Evolutionary conservation across 805 yeast genomes (phyloP).

Genomic region (Nakazawaea holstii): DNA sequence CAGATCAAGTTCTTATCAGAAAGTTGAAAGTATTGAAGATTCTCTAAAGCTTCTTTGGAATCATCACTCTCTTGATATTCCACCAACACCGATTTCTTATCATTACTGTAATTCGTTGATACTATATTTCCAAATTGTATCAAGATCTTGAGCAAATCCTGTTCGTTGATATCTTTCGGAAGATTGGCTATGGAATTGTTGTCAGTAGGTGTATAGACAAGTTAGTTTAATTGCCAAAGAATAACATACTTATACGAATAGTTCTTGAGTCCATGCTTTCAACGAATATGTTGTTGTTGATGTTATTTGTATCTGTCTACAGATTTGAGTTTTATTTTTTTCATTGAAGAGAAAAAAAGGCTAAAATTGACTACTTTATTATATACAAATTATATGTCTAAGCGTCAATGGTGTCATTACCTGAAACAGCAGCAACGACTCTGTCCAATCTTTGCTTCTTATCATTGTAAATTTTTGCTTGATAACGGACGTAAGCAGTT

Average conservation of each 20-base stretch:
- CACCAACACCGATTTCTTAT: neutral
- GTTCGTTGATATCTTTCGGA: constrained; percentile 1
- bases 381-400: neutral
- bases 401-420: constrained; percentile 1
- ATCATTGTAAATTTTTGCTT: constrained; percentile 13
- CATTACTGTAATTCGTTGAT: neutral
- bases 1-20: constrained; percentile 3
- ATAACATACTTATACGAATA: neutral
- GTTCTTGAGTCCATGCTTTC: neutral
- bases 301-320: too few relatives aligned
- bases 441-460: constrained; percentile 8
- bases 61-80: neutral
- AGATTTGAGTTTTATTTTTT: neutral
- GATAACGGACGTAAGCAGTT: constrained; percentile 32
- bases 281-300: too few relatives aligned
- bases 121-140: constrained; percentile 7
- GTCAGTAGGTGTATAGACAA: neutral
- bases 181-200: neutral
- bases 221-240: neutral
- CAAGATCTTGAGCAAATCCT: constrained; percentile 1
- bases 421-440: constrained; percentile 4
- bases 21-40: constrained; percentile 3
- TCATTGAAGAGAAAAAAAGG: neutral
- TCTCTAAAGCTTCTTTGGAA: neutral
- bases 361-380: neutral